phyloP scores from a whole-genome alignment of 352 stramenopile genomes.

The Pythium guiyangense region DNA sequence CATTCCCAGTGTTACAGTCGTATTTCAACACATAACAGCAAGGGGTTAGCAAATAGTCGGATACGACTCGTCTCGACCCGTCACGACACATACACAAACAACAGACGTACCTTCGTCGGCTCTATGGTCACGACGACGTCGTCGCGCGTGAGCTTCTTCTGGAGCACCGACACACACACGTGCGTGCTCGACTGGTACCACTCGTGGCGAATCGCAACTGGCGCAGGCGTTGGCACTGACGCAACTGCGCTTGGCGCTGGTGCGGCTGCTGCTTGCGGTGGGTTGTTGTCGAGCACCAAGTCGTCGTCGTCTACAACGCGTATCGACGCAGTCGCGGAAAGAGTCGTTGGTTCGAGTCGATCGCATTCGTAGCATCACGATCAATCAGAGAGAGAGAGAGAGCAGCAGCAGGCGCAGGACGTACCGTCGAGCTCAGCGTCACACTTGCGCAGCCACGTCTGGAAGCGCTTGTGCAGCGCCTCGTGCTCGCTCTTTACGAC shows the following conservation, averaged over 20 bases:
- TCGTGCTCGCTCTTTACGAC: slow-evolving; percentile 24
- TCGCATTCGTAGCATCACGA: background rate
- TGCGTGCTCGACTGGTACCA: slow-evolving; percentile 85
- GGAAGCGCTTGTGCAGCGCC: slow-evolving; percentile 47
- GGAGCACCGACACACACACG: slow-evolving; percentile 79
- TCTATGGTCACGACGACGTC: slow-evolving; percentile 59
- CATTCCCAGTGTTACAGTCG: no score
- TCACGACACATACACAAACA: no score
- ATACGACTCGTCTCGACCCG: no score
- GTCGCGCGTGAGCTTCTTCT: slow-evolving; percentile 70
- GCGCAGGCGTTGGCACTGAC: background rate
- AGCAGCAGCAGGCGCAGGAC: no score
- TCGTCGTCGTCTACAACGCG: slow-evolving; percentile 6
- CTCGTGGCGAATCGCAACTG: slow-evolving; percentile 37
- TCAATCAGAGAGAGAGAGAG: no score
- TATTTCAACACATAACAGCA: no score
- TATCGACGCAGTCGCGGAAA: slow-evolving; percentile 1
- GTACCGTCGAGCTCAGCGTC: slow-evolving; percentile 74
- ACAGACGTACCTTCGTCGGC: slow-evolving; percentile 34
- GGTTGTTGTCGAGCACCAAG: slow-evolving; percentile 3
- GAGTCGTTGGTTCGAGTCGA: background rate
- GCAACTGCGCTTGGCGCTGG: background rate
- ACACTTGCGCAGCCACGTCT: slow-evolving; percentile 88
- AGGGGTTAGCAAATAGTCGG: no score
- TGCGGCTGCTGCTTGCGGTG: background rate